Evolutionary conservation across 371 early-diverging fungal genomes (phyloP), one percentile per base, ranked within the genome.

Genomic region (Entomophthora muscae): DNA sequence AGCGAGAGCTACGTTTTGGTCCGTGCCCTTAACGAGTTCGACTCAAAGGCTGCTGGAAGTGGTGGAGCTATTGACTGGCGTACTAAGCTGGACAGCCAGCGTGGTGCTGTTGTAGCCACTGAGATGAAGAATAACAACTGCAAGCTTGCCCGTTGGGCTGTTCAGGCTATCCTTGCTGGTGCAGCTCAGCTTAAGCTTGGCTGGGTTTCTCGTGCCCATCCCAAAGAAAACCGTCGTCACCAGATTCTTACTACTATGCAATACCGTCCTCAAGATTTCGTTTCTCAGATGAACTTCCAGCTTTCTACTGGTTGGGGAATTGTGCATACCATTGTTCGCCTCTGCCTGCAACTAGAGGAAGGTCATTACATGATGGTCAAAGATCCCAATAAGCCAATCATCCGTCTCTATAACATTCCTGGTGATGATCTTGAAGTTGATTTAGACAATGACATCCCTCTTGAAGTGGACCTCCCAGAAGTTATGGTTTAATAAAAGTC

Each of bases 51-150:
- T 28, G 77, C 85, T 64, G 94, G 94, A 30, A 76, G 86, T 32
- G 93, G 91, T 55, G 89, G 88, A 56, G 88, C 90, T 17, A 81
- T 94, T 31, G 89, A 92, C 71, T 98, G 98, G 98, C 84, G 91
- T 67, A 81, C 86, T 73, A 92, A 90, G 76, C 80, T 96, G 59
- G 98, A 94, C 77, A 76, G 89, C 33, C 92, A 93, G 73, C 88
- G 95, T 65, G 98, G 95, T 71, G 96, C 96, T 54, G 91, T 95
- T 32, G 87, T 95, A 64, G 95, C 95, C 22, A 90, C 92, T 42
- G 98, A 96, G 73, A 90, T 95, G 84, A 93, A 89, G 81, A 96
- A 94, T 81, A 96, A 98, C 80, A 85, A 88, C 65, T 85, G 88
- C 77, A 94, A 95, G 74, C 80, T 98, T 51, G 88, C 91, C 30